These are phyloP conservation scores for Coemansia sp. DNA, from an alignment of 192 early-diverging fungal species.

Conservation along the genomic window DNA sequence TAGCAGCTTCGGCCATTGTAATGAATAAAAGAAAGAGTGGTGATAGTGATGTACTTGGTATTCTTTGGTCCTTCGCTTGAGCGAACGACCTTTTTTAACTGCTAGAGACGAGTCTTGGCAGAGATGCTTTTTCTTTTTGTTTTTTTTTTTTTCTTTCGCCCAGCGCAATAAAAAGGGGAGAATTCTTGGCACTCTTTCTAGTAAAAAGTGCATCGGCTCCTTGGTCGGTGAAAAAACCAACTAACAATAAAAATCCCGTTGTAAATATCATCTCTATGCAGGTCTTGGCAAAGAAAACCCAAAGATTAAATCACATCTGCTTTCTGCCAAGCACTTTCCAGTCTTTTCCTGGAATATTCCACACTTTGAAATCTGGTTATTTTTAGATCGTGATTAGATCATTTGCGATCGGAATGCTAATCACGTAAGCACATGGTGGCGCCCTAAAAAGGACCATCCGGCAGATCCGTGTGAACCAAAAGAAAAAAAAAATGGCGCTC, in stretches of 20 bases:
- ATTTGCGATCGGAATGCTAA: not conserved
- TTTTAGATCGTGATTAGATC: not conserved
- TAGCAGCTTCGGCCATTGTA: slow-evolving; percentile 2
- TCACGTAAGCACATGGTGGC: slow-evolving; percentile 5
- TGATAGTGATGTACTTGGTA: not conserved
- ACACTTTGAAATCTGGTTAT: not conserved
- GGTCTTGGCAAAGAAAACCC: not conserved
- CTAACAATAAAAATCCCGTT: slow-evolving; percentile 1
- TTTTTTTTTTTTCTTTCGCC: not conserved
- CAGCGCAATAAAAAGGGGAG: not conserved
- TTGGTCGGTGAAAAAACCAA: not conserved
- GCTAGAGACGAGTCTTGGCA: not conserved
- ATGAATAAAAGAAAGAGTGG: not conserved
- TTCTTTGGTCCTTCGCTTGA: not conserved
- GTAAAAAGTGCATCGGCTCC: not conserved
- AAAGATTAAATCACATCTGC: not conserved
- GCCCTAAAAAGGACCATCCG: not conserved
- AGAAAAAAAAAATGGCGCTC: not conserved
- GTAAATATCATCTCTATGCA: not conserved
- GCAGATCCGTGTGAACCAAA: slow-evolving; percentile 7
- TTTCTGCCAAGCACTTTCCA: not conserved
- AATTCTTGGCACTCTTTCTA: slow-evolving; percentile 1
- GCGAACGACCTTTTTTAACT: not conserved
- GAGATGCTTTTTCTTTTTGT: not conserved
- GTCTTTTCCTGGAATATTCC: slow-evolving; percentile 1